Evolutionary conservation across 129 eudicot genomes (phyloP), one percentile per base, ranked within the genome.

Genomic region (Tagetes patula): DNA sequence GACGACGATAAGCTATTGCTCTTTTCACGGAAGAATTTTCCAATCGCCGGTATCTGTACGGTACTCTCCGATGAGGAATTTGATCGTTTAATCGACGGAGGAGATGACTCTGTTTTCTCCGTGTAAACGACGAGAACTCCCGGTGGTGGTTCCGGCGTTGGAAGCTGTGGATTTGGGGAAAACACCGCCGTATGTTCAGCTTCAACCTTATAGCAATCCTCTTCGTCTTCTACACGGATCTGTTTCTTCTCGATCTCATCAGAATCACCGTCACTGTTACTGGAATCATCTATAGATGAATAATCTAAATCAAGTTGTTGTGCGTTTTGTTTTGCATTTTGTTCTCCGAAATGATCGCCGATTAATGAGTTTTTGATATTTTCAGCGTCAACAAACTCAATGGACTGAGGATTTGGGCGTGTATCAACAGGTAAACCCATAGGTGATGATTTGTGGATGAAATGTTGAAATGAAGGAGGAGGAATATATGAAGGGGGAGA

Each of bases 71-170:
- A 85, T 67, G 69, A 6, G 3, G 91, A 85, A 9, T 34, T 65
- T 7, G 96, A 79, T 48, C 85, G 79, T 41, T 73, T 65, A 36
- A 85, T 70, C 7, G 38, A 6, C 67, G 78, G 68, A 31, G 12
- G 31, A 10, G 81, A 41, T 6, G 81, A 41, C 4, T 56, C 47
- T 2, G 64, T 43, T 32, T 50, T 56, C 64, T 64, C 79, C 65
- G 68, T 33, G 27, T 67, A 14, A 42, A 45, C 32, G 4, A 48
- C 36, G 7, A 54, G 65, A 1, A 82, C 48, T 5, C 89, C 96
- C 8, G 85, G 82, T 5, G 93, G 96, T 41, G 88, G 82, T 82
- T 88, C 96, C 6, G 97, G 97, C 59, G 68, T 75, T 10, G 96
- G 97, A 1, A 91, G 86, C 76, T 74, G 82, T 10, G 86, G 85